phyloP scores from a whole-genome alignment of 768 basidiomycete genomes.

The Serendipita sp. region DNA sequence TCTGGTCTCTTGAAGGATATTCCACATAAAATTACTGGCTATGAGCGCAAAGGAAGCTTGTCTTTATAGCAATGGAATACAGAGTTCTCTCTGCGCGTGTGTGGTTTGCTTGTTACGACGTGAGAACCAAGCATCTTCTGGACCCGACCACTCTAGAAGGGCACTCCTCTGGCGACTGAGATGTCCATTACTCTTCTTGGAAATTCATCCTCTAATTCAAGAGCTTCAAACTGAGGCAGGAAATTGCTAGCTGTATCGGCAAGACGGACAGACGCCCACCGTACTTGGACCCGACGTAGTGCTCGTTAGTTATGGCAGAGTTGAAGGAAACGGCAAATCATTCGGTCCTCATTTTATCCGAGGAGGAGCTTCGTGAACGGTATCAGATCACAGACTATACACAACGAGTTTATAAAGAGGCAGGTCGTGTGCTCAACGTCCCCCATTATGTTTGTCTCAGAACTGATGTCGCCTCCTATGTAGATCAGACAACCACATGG shows the following conservation, averaged over 20 bases:
- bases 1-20: not conserved
- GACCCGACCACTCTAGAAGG: no score
- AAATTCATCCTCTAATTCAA: no score
- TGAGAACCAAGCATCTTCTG: no score
- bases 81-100: no score
- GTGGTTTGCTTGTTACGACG: no score
- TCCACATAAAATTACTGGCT: no score
- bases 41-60: no score
- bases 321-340: not conserved
- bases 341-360: not conserved
- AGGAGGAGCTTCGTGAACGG: not conserved
- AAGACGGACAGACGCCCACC: not conserved
- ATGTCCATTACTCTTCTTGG: no score
- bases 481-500: conserved; percentile 28
- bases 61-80: no score
- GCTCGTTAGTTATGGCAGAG: not conserved
- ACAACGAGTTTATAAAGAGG: conserved; percentile 1
- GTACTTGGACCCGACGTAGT: not conserved
- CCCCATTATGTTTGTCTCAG: not conserved
- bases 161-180: no score
- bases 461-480: not conserved
- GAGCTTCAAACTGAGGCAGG: no score
- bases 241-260: not conserved
- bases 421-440: not conserved
- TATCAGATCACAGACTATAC: not conserved